phyloP scores from a whole-genome alignment of 805 yeast genomes.

The Hanseniaspora valbyensis region DNA sequence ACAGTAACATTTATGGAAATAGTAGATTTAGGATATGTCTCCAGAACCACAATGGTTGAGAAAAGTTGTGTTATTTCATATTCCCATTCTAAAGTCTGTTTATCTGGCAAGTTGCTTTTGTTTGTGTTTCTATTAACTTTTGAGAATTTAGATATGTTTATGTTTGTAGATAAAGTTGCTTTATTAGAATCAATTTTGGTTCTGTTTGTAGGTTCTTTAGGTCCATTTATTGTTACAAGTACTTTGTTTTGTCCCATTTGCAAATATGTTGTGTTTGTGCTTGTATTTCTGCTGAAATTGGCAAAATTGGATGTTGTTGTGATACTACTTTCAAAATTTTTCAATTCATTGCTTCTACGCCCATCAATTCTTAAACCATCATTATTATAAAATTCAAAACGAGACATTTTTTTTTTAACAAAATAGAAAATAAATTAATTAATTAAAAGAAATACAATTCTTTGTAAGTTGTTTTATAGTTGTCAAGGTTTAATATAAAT shows the following conservation, averaged over 20 bases:
- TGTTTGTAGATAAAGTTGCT: slow-evolving; percentile 51
- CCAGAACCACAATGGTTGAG: slow-evolving; percentile 59
- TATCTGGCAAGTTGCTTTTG: slow-evolving; percentile 33
- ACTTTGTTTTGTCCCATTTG: slow-evolving; percentile 89
- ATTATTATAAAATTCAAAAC: slow-evolving; percentile 80
- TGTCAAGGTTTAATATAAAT: too few relatives aligned
- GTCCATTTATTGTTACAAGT: slow-evolving; percentile 77
- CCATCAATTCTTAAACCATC: slow-evolving; percentile 93
- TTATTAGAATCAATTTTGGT: slow-evolving; percentile 40
- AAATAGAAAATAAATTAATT: too few relatives aligned
- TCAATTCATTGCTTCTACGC: slow-evolving; percentile 85
- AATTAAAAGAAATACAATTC: too few relatives aligned
- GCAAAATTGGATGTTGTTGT: slow-evolving; percentile 12
- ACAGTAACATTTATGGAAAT: slow-evolving; percentile 70
- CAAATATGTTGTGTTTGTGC: slow-evolving; percentile 84
- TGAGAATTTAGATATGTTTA: slow-evolving; percentile 72
- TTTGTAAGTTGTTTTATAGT: too few relatives aligned
- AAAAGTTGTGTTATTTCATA: slow-evolving; percentile 60
- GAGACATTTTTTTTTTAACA: slow-evolving; percentile 35
- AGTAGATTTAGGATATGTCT: slow-evolving; percentile 70
- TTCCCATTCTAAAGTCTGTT: slow-evolving; percentile 62
- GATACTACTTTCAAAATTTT: slow-evolving; percentile 66
- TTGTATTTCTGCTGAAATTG: slow-evolving; percentile 64
- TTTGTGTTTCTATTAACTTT: slow-evolving; percentile 59
- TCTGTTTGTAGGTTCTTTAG: slow-evolving; percentile 63